A percentile compares a stretch with the other conserved stretches of the same genome.
Conservation (phyloP, 164 flowering plant genomes). For the Saururus chinensis region DNA sequence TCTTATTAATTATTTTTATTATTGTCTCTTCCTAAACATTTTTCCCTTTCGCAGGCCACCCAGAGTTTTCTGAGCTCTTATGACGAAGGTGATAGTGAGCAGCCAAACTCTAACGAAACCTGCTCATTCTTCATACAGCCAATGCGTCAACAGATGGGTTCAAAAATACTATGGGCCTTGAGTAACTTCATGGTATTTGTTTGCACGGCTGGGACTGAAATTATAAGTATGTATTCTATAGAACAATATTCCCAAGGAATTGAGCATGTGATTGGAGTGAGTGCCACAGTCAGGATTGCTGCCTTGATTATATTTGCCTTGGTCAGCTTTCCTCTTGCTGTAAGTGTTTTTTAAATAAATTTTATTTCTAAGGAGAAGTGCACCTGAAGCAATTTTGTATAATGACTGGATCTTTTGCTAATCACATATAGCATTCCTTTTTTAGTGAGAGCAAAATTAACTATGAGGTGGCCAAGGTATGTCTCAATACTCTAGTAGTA, state of each 20-base stretch:
- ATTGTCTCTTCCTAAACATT: not conserved
- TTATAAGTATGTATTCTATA: too few relatives aligned
- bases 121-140: too few relatives aligned
- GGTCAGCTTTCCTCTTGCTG: too few relatives aligned
- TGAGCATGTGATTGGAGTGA: too few relatives aligned
- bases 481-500: too few relatives aligned
- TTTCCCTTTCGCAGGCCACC: constrained; percentile 23
- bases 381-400: not conserved
- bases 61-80: constrained; percentile 49
- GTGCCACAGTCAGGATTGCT: too few relatives aligned
- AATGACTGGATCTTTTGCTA: constrained; percentile 25
- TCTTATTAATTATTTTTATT: not conserved
- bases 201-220: constrained; percentile 89
- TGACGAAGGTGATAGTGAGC: too few relatives aligned
- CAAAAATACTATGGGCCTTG: constrained; percentile 80
- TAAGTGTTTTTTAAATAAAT: too few relatives aligned
- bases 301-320: too few relatives aligned
- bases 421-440: constrained; percentile 93
- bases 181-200: constrained; percentile 86
- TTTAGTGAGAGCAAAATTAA: constrained; percentile 80
- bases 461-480: constrained; percentile 95
- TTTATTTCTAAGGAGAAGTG: too few relatives aligned
- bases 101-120: too few relatives aligned
- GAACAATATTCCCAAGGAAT: too few relatives aligned
- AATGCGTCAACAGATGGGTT: constrained; percentile 73